These are phyloP conservation scores for Sordariomycetes sp. DNA, from an alignment of 2,329 filamentous ascomycete species.

Conservation along the genomic window DNA sequence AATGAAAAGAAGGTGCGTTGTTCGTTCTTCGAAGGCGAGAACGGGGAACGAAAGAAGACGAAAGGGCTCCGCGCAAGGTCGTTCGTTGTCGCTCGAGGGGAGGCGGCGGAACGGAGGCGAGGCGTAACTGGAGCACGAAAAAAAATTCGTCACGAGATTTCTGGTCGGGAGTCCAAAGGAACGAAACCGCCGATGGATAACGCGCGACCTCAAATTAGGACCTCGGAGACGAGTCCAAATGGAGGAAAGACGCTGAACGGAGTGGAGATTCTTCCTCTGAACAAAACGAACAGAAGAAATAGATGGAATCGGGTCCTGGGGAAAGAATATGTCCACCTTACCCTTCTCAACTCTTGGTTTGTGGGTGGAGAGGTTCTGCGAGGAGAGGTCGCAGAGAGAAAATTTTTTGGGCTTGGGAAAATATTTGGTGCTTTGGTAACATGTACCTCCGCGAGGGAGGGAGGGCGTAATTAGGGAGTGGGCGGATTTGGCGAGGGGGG, in stretches of 20 bases:
- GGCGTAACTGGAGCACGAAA: background rate
- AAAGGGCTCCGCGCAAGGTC: background rate
- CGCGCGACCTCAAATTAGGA: constrained; percentile 2
- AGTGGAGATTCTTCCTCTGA: constrained; percentile 13
- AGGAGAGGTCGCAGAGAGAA: constrained; percentile 1
- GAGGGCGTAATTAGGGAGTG: background rate
- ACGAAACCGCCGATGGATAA: constrained; percentile 2
- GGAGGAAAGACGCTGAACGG: constrained; percentile 8
- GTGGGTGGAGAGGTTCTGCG: constrained; percentile 6
- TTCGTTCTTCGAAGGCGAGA: background rate
- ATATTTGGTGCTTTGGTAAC: background rate
- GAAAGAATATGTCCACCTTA: constrained; percentile 7
- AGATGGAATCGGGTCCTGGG: constrained; percentile 9
- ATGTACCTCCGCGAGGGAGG: background rate
- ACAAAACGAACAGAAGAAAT: constrained; percentile 12
- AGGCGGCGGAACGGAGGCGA: background rate
- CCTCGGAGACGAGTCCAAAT: constrained; percentile 1
- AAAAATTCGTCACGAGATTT: constrained; percentile 4
- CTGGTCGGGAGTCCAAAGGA: constrained; percentile 5
- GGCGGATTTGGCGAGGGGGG: background rate
- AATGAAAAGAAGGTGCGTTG: background rate
- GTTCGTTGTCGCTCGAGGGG: background rate
- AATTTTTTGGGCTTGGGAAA: constrained; percentile 2
- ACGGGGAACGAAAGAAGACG: constrained; percentile 3
- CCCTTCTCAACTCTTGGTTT: constrained; percentile 7